phyloP scores from a whole-genome alignment of 2,329 filamentous ascomycete genomes.

The Fusarium humuli region DNA sequence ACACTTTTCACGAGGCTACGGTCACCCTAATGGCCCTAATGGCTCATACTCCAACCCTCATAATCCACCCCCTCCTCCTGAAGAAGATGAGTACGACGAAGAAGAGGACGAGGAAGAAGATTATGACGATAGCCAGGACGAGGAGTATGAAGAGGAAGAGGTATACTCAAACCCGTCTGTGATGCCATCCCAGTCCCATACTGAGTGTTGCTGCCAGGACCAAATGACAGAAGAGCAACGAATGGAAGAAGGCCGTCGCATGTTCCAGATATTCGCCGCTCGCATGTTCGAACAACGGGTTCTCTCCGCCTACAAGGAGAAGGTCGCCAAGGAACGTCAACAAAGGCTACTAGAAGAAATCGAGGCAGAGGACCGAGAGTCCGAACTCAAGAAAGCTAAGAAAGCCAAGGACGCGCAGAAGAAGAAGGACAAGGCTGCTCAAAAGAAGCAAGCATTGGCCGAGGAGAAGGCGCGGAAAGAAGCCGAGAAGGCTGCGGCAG shows the following conservation, averaged over 20 bases:
- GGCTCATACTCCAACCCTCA: slow-evolving; percentile 70
- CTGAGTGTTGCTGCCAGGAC: slow-evolving; percentile 73
- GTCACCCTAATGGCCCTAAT: slow-evolving; percentile 69
- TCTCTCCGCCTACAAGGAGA: slow-evolving; percentile 96
- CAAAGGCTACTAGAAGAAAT: slow-evolving; percentile 91
- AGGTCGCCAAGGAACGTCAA: slow-evolving; percentile 93
- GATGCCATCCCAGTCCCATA: slow-evolving; percentile 56
- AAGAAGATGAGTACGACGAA: slow-evolving; percentile 80
- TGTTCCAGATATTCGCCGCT: slow-evolving; percentile 99
- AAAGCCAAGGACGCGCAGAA: slow-evolving; percentile 94
- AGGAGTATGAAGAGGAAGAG: slow-evolving; percentile 84
- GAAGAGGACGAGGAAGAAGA: slow-evolving; percentile 73
- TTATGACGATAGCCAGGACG: slow-evolving; percentile 71
- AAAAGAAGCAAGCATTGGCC: slow-evolving; percentile 88
- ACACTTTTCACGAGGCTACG: slow-evolving; percentile 69
- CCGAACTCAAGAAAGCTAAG: slow-evolving; percentile 86
- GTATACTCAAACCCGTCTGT: slow-evolving; percentile 63
- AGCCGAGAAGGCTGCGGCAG: slow-evolving; percentile 88
- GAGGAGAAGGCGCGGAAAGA: slow-evolving; percentile 91
- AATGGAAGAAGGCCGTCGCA: slow-evolving; percentile 97
- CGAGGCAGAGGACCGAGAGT: slow-evolving; percentile 82
- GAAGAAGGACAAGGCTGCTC: slow-evolving; percentile 91
- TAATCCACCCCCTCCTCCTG: slow-evolving; percentile 76
- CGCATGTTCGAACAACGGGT: slow-evolving; percentile 99
- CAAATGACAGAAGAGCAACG: slow-evolving; percentile 97